These are phyloP conservation scores for Neonectria punicea DNA, from an alignment of 2,329 filamentous ascomycete genomes.

Conservation along the genomic window DNA sequence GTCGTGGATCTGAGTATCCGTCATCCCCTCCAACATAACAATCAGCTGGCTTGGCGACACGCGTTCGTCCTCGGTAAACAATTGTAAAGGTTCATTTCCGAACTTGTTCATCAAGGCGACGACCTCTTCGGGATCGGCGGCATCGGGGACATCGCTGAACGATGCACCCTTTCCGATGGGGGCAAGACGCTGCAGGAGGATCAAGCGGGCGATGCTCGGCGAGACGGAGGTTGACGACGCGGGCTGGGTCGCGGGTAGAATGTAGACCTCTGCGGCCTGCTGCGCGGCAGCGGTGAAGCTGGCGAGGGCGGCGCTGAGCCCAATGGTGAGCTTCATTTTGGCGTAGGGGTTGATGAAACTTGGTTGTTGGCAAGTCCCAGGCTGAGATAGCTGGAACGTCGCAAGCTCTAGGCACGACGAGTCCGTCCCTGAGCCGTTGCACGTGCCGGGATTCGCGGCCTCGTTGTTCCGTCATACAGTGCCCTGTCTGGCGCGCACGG, in stretches of 20 bases:
- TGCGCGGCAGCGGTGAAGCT: conserved; percentile 53
- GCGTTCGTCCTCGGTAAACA: conserved; percentile 58
- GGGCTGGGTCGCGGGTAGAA: conserved; percentile 53
- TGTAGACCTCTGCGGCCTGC: conserved; percentile 63
- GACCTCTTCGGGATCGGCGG: conserved; percentile 56
- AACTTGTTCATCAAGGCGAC: conserved; percentile 69
- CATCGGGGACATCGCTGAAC: conserved; percentile 57
- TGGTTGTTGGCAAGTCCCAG: conserved; percentile 35
- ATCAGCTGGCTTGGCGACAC: conserved; percentile 64
- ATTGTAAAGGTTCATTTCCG: conserved; percentile 60
- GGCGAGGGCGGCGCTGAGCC: conserved; percentile 52
- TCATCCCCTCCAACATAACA: conserved; percentile 68
- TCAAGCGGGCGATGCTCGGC: conserved; percentile 65
- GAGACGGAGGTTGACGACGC: conserved; percentile 56
- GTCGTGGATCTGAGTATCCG: conserved; percentile 56
- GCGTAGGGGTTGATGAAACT: conserved; percentile 46
- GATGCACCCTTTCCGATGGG: conserved; percentile 59
- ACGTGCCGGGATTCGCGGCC: conserved; percentile 43
- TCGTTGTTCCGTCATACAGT: conserved; percentile 47
- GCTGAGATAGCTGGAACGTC: conserved; percentile 47
- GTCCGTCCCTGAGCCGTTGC: conserved; percentile 34
- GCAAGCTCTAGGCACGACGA: conserved; percentile 43
- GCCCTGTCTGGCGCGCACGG: background rate
- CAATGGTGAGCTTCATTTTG: conserved; percentile 57
- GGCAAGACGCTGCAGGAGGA: conserved; percentile 67